phyloP scores from a whole-genome alignment of 2,329 filamentous ascomycete genomes.

The Cladophialophora immunda region DNA sequence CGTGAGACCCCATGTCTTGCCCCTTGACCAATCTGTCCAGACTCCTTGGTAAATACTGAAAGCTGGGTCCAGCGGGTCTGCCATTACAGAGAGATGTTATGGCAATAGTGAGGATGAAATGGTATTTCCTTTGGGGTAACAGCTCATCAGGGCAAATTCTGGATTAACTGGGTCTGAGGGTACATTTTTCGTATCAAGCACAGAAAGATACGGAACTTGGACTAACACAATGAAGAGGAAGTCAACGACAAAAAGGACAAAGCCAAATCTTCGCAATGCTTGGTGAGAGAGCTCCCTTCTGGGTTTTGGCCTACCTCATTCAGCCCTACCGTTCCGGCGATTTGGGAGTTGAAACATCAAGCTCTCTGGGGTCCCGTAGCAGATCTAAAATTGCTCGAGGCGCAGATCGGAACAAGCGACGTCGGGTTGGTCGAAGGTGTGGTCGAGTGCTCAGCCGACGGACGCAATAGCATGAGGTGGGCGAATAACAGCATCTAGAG shows the following conservation, averaged over 20 bases:
- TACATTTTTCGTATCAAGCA: background rate
- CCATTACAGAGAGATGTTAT: slow-evolving; percentile 5
- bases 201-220: background rate
- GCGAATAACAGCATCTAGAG: background rate
- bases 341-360: background rate
- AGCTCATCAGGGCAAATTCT: background rate
- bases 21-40: slow-evolving; percentile 36
- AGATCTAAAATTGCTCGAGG: background rate
- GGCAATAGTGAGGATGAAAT: background rate
- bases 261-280: background rate
- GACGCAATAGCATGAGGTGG: background rate
- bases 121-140: background rate
- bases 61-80: slow-evolving; percentile 20
- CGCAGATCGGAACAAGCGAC: background rate
- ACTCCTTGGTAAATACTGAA: slow-evolving; percentile 27
- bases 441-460: background rate
- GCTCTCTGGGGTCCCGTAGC: background rate
- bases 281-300: background rate
- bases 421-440: background rate
- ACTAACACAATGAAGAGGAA: background rate
- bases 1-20: slow-evolving; percentile 34
- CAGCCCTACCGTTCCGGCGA: background rate
- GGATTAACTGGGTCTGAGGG: background rate
- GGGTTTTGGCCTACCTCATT: background rate
- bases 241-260: background rate